Evolutionary conservation across 768 basidiomycete genomes (phyloP).

Genomic region (Termitomyces sp.): DNA sequence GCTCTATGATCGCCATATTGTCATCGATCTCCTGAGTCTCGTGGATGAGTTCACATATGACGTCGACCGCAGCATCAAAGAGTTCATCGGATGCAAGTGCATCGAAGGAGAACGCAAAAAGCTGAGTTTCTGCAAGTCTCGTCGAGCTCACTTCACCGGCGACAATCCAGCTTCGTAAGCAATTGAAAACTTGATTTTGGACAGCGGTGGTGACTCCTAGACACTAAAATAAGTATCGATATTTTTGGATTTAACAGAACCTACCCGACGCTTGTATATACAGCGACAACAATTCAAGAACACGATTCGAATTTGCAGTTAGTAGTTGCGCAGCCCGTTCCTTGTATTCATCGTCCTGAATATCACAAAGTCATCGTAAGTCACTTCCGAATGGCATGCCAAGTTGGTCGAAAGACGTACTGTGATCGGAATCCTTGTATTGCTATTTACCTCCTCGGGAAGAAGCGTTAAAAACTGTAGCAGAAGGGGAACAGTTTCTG

Average conservation of each 20-base stretch:
- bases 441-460: slow-evolving; percentile 84
- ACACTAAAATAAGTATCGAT: background rate
- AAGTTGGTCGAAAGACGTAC: slow-evolving; percentile 43
- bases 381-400: background rate
- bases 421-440: slow-evolving; percentile 83
- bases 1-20: slow-evolving; percentile 83
- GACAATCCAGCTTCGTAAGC: slow-evolving; percentile 82
- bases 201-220: slow-evolving; percentile 79
- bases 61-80: slow-evolving; percentile 92
- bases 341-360: slow-evolving; percentile 72
- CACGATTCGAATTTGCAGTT: slow-evolving; percentile 62
- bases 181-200: slow-evolving; percentile 79
- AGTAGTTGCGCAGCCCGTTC: slow-evolving; percentile 60
- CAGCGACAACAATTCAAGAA: slow-evolving; percentile 78
- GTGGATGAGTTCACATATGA: slow-evolving; percentile 92
- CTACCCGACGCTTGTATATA: slow-evolving; percentile 86
- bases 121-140: slow-evolving; percentile 67
- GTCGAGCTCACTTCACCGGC: slow-evolving; percentile 77
- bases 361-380: background rate
- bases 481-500: slow-evolving; percentile 76
- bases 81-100: slow-evolving; percentile 80
- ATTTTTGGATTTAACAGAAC: slow-evolving; percentile 18
- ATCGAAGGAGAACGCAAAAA: slow-evolving; percentile 81
- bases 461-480: slow-evolving; percentile 88
- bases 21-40: slow-evolving; percentile 98